A percentile compares a stretch with the other conserved stretches of the same genome.
Conservation (phyloP, 1,284 basidiomycete species). For the Coniferiporia sulphurascens region DNA sequence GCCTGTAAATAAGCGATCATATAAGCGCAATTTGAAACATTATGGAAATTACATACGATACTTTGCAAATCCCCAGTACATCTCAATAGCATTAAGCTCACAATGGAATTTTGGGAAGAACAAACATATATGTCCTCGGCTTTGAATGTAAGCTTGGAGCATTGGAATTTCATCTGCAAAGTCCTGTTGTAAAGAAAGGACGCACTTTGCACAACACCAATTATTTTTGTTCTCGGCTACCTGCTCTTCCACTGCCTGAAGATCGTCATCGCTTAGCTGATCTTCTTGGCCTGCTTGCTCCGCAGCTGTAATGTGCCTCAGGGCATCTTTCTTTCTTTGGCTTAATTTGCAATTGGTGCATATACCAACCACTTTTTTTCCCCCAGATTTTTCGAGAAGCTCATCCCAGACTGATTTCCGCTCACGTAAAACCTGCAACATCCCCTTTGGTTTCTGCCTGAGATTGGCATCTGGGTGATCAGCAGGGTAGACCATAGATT, state of each 20-base stretch:
- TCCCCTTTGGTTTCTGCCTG: constrained; percentile 22
- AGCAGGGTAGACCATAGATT: constrained; percentile 17
- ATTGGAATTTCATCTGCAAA: constrained; percentile 22
- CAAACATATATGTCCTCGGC: constrained; percentile 20
- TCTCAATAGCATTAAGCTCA: constrained; percentile 25
- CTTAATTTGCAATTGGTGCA: constrained; percentile 19
- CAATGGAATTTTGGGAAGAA: constrained; percentile 24
- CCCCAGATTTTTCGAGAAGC: neutral
- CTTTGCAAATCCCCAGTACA: no score
- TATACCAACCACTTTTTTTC: constrained; percentile 15
- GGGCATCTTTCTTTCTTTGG: constrained; percentile 18
- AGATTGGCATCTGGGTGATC: constrained; percentile 17
- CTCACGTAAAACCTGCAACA: constrained; percentile 20
- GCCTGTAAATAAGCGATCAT: no score
- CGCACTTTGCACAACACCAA: constrained; percentile 22
- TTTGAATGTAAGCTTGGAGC: constrained; percentile 18
- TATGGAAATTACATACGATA: no score
- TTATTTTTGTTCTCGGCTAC: constrained; percentile 1
- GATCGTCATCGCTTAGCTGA: neutral
- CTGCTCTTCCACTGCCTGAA: neutral
- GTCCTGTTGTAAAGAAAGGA: constrained; percentile 22
- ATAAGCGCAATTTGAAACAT: no score
- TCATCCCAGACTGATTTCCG: constrained; percentile 16
- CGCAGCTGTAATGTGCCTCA: constrained; percentile 3
- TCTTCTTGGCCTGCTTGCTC: constrained; percentile 17